Evolutionary conservation across 106 monocot species (phyloP).

Genomic region (Dioscorea dumetorum): DNA sequence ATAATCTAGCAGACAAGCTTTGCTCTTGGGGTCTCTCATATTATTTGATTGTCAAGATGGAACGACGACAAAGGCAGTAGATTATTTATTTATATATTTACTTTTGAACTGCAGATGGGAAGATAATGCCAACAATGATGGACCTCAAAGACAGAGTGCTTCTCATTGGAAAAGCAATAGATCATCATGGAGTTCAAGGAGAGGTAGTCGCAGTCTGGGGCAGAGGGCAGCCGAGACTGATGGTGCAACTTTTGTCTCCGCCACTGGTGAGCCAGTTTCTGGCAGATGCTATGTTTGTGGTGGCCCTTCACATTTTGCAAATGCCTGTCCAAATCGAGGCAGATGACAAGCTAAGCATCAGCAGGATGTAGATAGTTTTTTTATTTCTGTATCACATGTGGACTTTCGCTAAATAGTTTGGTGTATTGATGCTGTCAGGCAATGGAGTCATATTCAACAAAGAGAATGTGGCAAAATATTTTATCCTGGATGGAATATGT

Average conservation of each 20-base stretch:
- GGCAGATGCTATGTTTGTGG: slow-evolving; percentile 73
- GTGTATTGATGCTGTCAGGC: too few species aligned
- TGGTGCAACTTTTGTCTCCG: slow-evolving; percentile 60
- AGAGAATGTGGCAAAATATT: too few species aligned
- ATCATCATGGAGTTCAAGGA: slow-evolving; percentile 24
- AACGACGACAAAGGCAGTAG: background rate
- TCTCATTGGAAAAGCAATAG: slow-evolving; percentile 21
- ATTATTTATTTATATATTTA: background rate
- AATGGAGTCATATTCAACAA: too few species aligned
- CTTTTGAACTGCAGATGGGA: slow-evolving; percentile 47
- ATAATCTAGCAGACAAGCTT: too few species aligned
- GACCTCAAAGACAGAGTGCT: slow-evolving; percentile 14
- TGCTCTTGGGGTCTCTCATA: too few species aligned
- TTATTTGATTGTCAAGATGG: too few species aligned
- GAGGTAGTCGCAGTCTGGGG: slow-evolving; percentile 39
- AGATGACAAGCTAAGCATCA: slow-evolving; percentile 5
- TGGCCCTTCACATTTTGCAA: slow-evolving; percentile 91
- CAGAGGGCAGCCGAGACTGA: slow-evolving; percentile 25
- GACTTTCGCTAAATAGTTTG: too few species aligned
- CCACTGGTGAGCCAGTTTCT: slow-evolving; percentile 69
- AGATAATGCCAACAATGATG: slow-evolving; percentile 34
- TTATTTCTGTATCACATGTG: too few species aligned
- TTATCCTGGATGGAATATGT: too few species aligned
- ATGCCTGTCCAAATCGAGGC: slow-evolving; percentile 59
- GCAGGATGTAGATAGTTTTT: too few species aligned